These are phyloP conservation scores for Flaveria brownii DNA, from an alignment of 129 eudicot genomes.

Conservation along the genomic window DNA sequence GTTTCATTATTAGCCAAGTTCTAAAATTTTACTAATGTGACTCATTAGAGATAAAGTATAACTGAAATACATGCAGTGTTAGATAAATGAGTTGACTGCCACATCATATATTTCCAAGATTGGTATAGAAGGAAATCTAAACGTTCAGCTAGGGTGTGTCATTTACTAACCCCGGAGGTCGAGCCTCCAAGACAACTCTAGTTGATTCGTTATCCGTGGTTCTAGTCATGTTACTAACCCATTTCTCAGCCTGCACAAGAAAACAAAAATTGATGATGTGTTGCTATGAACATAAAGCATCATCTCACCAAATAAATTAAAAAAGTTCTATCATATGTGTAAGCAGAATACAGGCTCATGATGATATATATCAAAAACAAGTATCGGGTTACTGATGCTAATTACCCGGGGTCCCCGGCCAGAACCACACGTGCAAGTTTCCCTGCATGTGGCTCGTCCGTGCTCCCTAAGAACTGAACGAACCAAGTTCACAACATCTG, in stretches of 20 bases:
- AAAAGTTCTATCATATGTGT: no score
- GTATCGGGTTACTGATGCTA: background rate
- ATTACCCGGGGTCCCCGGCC: background rate
- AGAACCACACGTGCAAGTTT: no score
- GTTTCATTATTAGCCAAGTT: background rate
- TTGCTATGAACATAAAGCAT: no score
- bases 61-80: background rate
- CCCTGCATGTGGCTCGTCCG: no score
- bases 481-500: no score
- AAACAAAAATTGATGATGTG: background rate
- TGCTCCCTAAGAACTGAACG: no score
- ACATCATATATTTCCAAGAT: slow-evolving; percentile 1
- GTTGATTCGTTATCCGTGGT: slow-evolving; percentile 43
- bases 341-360: no score
- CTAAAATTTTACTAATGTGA: background rate
- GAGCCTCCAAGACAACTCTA: slow-evolving; percentile 57
- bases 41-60: background rate
- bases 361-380: background rate
- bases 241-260: slow-evolving; percentile 62
- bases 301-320: no score
- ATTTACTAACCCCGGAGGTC: slow-evolving; percentile 60
- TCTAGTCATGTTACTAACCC: slow-evolving; percentile 75
- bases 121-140: background rate
- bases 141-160: background rate
- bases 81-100: background rate